Evolutionary conservation across 805 yeast species (phyloP), one percentile per base, ranked within the genome.

Genomic region (Cyberlindnera suaveolens): DNA sequence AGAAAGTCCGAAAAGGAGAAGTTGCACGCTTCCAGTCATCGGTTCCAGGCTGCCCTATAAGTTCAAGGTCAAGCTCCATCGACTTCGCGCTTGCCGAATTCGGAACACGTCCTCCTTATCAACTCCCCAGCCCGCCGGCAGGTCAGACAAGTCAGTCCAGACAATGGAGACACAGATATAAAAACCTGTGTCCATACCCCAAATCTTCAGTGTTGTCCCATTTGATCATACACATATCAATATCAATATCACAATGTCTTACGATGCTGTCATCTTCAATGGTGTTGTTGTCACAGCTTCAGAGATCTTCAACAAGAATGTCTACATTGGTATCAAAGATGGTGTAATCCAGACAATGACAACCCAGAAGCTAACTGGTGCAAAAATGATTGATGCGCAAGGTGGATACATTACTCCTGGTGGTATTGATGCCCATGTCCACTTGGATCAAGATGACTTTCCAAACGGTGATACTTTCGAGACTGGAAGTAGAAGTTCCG

Each of bases 371-470:
- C 19, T 52, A 6, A 36, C 42, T 20, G 70, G 60, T 27, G 43
- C 42, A 15, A 53, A 57, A 36, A 52, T 54, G 11, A 65, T 71
- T 19, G 77, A 74, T 54, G 75, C 76, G 5, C 62, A 71, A 44
- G 74, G 76, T 9, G 78, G 65, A 0, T 64, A 53, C 43, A 65
- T 74, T 26, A 72, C 75, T 2, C 78, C 78, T 2, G 78, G 78
- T 37, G 78, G 77, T 5, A 66, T 74, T 32, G 78, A 74, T 50
- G 63, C 74, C 1, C 78, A 73, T 51, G 75, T 71, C 20, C 78
- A 73, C 42, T 48, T 73, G 16, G 67, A 70, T 34, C 75, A 73
- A 50, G 67, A 66, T 6, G 58, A 64, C 32, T 61, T 65, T 14
- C 62, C 70, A 5, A 62, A 68, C 2, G 72, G 73, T 34, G 78